Evolutionary conservation across 2,329 filamentous ascomycete genomes (phyloP).

Genomic region (Hymenoscyphus linearis): DNA sequence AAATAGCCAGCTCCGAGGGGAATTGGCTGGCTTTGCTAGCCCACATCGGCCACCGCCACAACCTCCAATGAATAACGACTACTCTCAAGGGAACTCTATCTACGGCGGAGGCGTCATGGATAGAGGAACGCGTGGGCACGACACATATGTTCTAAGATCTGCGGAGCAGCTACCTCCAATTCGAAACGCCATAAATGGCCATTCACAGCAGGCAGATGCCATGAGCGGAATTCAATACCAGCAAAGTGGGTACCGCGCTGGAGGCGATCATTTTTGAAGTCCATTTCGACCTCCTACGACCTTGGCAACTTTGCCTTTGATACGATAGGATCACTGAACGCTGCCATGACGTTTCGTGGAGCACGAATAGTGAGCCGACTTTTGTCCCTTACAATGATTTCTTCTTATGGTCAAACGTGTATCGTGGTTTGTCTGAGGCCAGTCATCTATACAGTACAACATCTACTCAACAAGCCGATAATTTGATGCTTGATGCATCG

Average conservation of each 20-base stretch:
- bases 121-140: slow-evolving; percentile 34
- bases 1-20: slow-evolving; percentile 28
- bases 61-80: slow-evolving; percentile 8
- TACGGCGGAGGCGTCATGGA: slow-evolving; percentile 6
- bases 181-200: slow-evolving; percentile 41
- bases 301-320: background rate
- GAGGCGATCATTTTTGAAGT: slow-evolving; percentile 12
- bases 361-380: background rate
- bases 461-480: background rate
- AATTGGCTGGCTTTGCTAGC: slow-evolving; percentile 17
- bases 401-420: background rate
- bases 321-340: background rate
- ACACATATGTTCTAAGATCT: slow-evolving; percentile 27
- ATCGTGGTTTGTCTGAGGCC: too few species aligned
- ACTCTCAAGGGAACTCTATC: slow-evolving; percentile 7
- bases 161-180: slow-evolving; percentile 46
- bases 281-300: background rate
- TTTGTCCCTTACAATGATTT: background rate
- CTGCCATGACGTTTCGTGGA: background rate
- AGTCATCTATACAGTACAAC: background rate
- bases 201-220: slow-evolving; percentile 42
- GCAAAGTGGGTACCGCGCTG: slow-evolving; percentile 20
- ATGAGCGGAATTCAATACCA: slow-evolving; percentile 63
- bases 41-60: slow-evolving; percentile 15
- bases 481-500: slow-evolving; percentile 1